These are phyloP conservation scores for Ogataea siamensis DNA, from an alignment of 805 yeast genomes.

Conservation along the genomic window DNA sequence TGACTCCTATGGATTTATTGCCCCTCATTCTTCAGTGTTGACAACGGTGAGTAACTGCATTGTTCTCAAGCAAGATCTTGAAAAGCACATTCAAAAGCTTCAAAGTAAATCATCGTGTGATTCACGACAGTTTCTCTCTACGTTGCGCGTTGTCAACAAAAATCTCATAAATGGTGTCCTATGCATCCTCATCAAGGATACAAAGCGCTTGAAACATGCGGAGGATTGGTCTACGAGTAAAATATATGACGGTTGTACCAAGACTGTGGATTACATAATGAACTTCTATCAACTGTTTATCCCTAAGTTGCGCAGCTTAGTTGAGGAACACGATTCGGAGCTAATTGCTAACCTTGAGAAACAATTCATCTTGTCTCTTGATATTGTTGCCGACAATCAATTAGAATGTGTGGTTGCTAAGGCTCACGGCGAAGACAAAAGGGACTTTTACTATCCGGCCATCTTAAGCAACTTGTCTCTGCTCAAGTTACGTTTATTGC, in stretches of 20 bases:
- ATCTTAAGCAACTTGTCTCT: conserved; percentile 55
- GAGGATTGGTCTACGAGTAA: conserved; percentile 41
- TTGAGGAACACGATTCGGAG: conserved; percentile 19
- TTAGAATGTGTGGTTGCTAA: conserved; percentile 41
- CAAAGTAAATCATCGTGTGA: conserved; percentile 33
- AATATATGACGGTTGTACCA: conserved; percentile 34
- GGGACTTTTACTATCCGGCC: conserved; percentile 28
- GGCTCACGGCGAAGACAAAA: conserved; percentile 23
- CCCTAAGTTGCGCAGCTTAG: conserved; percentile 29
- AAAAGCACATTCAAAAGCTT: conserved; percentile 30
- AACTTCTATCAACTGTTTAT: conserved; percentile 39
- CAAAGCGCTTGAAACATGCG: conserved; percentile 22
- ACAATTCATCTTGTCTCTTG: conserved; percentile 37
- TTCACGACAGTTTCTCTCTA: conserved; percentile 26
- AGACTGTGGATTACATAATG: conserved; percentile 37
- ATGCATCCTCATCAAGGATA: conserved; percentile 27
- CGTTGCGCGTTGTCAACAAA: conserved; percentile 24
- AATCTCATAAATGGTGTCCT: conserved; percentile 29
- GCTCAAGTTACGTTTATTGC: conserved; percentile 45
- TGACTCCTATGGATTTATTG: conserved; percentile 51
- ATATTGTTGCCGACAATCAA: conserved; percentile 41
- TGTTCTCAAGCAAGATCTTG: conserved; percentile 43
- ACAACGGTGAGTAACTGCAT: conserved; percentile 55
- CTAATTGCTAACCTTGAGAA: conserved; percentile 30
- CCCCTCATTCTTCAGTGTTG: conserved; percentile 62